Evolutionary conservation across 139 green algal genomes (phyloP).

Genomic region (Astrephomene gubernaculifera): DNA sequence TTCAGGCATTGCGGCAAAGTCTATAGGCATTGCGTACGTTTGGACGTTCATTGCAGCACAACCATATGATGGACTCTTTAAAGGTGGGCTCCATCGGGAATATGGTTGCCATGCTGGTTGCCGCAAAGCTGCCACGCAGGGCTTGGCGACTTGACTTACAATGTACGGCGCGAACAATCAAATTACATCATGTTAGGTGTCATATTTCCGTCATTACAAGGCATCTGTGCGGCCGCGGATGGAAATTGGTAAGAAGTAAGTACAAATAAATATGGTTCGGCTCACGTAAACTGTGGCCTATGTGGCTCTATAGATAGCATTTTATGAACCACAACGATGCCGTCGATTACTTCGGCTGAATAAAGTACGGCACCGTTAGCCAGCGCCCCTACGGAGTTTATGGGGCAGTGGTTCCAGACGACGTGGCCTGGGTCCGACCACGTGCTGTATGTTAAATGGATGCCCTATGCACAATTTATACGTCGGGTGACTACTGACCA

Average conservation of each 20-base stretch:
- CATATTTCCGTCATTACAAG: not conserved
- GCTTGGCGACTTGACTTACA: not conserved
- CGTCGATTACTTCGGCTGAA: not conserved
- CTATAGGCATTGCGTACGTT: slow-evolving; percentile 24
- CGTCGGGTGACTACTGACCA: too few species aligned
- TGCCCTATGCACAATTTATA: too few species aligned
- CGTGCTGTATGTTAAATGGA: too few species aligned
- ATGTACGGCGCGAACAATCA: not conserved
- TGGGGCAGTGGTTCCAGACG: not conserved
- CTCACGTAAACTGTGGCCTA: not conserved
- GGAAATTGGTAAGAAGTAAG: not conserved
- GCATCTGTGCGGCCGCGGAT: not conserved
- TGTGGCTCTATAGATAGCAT: not conserved
- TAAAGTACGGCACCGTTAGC: not conserved
- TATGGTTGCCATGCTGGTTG: not conserved
- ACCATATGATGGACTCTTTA: slow-evolving; percentile 46
- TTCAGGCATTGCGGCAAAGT: not conserved
- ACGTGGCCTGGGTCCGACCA: too few species aligned
- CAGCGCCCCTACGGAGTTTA: not conserved
- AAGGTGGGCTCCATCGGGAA: slow-evolving; percentile 31
- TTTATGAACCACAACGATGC: not conserved
- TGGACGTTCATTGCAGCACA: slow-evolving; percentile 48
- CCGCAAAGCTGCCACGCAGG: not conserved
- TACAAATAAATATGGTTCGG: not conserved
- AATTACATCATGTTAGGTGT: not conserved